These are phyloP conservation scores for Volvox carteri DNA, from an alignment of 163 green algal species.

Conservation along the genomic window DNA sequence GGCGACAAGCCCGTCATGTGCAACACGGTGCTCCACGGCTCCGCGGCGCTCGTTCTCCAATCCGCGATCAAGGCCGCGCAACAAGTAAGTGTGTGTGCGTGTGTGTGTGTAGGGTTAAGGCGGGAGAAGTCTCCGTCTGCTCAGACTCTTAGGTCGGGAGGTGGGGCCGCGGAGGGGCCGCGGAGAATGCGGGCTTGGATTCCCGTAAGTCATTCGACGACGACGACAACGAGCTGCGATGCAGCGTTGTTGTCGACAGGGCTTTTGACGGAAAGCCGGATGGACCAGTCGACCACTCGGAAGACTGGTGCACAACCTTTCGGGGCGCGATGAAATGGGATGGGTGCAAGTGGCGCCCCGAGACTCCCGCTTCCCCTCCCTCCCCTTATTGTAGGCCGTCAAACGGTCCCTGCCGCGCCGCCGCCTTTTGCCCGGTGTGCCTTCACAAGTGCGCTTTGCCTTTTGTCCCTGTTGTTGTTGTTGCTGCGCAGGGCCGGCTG, in stretches of 20 bases:
- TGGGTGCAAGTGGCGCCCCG: not conserved
- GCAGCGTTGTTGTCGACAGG: not conserved
- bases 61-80: not conserved
- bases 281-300: no score
- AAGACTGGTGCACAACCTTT: no score
- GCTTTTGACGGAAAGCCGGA: no score
- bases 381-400: not conserved
- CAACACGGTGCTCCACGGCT: not conserved
- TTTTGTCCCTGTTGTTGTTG: no score
- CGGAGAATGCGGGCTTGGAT: not conserved
- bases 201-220: not conserved
- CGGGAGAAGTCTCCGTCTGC: not conserved
- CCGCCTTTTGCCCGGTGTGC: not conserved
- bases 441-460: not conserved
- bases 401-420: not conserved
- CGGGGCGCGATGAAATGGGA: no score
- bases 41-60: not conserved
- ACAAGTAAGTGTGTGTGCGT: not conserved
- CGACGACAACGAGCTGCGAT: not conserved
- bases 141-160: not conserved
- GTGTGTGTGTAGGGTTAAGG: not conserved
- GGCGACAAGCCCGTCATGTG: not conserved
- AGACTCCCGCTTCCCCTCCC: not conserved
- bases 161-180: no score
- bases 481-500: slow-evolving; percentile 34